Conservation (phyloP, 2,329 filamentous ascomycete genomes). For the Fusarium sublunatum region DNA sequence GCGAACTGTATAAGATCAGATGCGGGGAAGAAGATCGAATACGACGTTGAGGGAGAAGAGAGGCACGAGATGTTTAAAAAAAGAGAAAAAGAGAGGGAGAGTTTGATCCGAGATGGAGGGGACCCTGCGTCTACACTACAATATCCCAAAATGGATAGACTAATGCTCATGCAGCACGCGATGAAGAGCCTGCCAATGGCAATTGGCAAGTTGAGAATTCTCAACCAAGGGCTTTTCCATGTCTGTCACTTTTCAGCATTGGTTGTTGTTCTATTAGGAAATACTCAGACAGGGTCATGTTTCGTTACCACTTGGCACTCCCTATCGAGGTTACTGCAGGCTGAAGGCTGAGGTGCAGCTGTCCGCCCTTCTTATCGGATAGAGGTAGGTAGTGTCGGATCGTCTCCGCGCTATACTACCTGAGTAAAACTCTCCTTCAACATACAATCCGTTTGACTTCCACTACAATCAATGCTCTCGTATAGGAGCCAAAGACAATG, state of each 20-base stretch:
- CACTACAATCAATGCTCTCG: no score
- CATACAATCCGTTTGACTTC: neutral
- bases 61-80: neutral
- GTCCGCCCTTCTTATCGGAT: no score
- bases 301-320: neutral
- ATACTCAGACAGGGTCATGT: constrained; percentile 23
- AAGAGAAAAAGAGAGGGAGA: constrained; percentile 5
- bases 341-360: no score
- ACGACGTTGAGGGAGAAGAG: constrained; percentile 14
- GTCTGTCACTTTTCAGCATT: constrained; percentile 13
- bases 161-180: constrained; percentile 27
- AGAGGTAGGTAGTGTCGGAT: no score
- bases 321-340: neutral
- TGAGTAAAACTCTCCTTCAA: constrained; percentile 11
- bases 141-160: constrained; percentile 6
- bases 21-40: constrained; percentile 7
- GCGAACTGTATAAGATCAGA: neutral
- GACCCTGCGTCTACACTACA: constrained; percentile 23
- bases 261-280: neutral
- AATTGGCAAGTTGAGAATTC: constrained; percentile 3
- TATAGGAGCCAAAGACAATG: no score
- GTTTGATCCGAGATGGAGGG: constrained; percentile 2
- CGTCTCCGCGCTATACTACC: neutral
- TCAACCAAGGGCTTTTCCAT: constrained; percentile 1
- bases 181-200: neutral